Base-by-base conservation (phyloP, 148 eudicot species). In the Nyssa sinensis region DNA sequence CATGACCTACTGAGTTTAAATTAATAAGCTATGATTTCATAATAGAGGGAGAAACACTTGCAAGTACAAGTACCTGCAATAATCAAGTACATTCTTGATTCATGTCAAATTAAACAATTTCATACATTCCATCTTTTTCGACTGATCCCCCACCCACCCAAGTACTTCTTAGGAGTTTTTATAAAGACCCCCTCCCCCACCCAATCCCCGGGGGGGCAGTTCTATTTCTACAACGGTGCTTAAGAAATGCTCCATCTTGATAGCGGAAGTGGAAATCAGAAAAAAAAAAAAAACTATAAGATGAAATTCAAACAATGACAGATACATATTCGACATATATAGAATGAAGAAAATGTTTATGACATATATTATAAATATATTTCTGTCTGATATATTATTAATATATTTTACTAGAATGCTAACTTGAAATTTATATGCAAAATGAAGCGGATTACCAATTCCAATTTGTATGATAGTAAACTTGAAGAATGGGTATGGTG, bases 401-500 rank as follows among this genome's bases (percentile, higher is more conserved):
- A 13, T 13, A 55, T 17, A 55, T 55, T 55, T 55, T n/a, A 23
- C 59, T n/a, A 3, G 23, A 55, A 55, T n/a, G 17, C 59, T 41
- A 44, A 33, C 17, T n/a, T 33, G 29, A 62, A 60, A 69, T 33
- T 16, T 62, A 11, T 44, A 16, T 57, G 1, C 66, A 37, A 37
- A 58, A 14, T 59, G 63, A 49, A 74, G 71, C n/a, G 35, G 49
- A 60, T 61, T 83, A 92, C 98, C 99, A 61, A 95, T 93, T 73
- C 99, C 99, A 71, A 95, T 88, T 58, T 95, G 99, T 41, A 95
- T 58, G 71, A 95, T 82, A 25, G 99, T 90, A 83, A 95, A 95
- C 83, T 92, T 95, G 81, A 89, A 95, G 79, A 66, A 95, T 25
- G 99, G 99, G 82, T 92, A 90, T 25, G 99, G 99, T 58, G 99